Evolutionary conservation across 257 asterid species (phyloP), one percentile per base, ranked within the genome.

Genomic region (Capsicum pubescens): DNA sequence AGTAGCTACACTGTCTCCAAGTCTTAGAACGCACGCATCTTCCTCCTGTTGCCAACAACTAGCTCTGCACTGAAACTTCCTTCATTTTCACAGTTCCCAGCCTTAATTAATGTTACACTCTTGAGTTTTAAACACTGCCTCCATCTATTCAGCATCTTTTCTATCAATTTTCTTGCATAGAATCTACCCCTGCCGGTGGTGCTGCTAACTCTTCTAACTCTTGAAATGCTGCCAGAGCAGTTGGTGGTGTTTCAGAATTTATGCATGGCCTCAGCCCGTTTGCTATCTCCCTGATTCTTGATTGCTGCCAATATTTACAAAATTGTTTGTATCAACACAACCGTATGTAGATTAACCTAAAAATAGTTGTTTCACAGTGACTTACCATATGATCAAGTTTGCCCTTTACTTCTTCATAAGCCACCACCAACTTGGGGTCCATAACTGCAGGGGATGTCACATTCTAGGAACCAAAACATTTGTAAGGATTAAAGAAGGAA

Each of bases 311-410:
- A 17, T 78, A 85, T 66, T 55, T 71, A 54, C 61, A 46, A 9
- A 15, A 50, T 36, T 57, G 0, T 32, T 35, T 11, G 39, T 80
- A 50, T 55, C 83, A 84, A 16, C 57, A 3, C 67, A n/a, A 78
- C 15, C 2, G 71, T 32, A 55, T 35, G 26, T 16, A 26, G 35
- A 50, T 50, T 21, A 74, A 57, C n/a, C 21, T 11, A 85, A 42
- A 44, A 71, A 44, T 32, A 16, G 13, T 5, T 7, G 26, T 5
- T 81, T 44, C 58, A 67, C 82, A 54, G 9, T 8, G 32, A 86
- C 97, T 92, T 86, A 93, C 99, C 87, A 93, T 72, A 70, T 84
- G 77, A 17, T 90, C 92, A n/a, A 90, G 88, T 66, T 90, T 91
- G 67, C 89, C 87, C 86, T 87, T 90, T 44, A 93, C 87, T 50